A percentile compares a stretch with the other conserved stretches of the same genome.
phyloP scores from a whole-genome alignment of 23 red algal species.

The Gracilaria gracilis region DNA sequence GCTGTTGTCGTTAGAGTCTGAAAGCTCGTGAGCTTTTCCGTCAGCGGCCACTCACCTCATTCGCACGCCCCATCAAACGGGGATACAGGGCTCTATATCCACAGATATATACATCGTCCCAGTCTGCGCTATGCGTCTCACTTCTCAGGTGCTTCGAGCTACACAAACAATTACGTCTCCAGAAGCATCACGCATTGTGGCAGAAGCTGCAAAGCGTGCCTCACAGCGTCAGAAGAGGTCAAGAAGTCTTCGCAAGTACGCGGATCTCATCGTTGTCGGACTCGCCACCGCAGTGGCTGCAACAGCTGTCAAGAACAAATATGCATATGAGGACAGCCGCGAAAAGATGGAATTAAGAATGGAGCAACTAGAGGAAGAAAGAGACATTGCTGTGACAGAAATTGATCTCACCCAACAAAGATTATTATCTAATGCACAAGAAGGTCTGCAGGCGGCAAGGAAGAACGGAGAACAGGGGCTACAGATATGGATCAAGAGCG shows the following conservation, averaged over 20 bases:
- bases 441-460: neutral
- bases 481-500: neutral
- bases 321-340: constrained; percentile 27
- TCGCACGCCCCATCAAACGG: too few relatives aligned
- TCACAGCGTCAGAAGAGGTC: constrained; percentile 35
- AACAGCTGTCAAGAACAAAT: constrained; percentile 40
- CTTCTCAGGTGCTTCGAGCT: constrained; percentile 14
- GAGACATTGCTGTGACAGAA: constrained; percentile 19
- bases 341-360: constrained; percentile 35
- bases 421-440: neutral
- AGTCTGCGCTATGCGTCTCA: constrained; percentile 9
- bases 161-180: constrained; percentile 33
- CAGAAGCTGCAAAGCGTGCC: constrained; percentile 44
- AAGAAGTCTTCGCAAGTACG: constrained; percentile 27
- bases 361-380: constrained; percentile 30
- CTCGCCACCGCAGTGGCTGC: constrained; percentile 28
- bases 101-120: neutral
- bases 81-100: too few relatives aligned
- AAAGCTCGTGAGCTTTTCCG: too few relatives aligned
- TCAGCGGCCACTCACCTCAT: too few relatives aligned
- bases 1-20: too few relatives aligned
- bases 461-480: constrained; percentile 9
- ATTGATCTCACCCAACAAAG: neutral
- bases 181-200: constrained; percentile 41
- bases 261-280: constrained; percentile 48